Base-by-base conservation (phyloP, 352 stramenopile genomes). In the Phytophthora sojae region DNA sequence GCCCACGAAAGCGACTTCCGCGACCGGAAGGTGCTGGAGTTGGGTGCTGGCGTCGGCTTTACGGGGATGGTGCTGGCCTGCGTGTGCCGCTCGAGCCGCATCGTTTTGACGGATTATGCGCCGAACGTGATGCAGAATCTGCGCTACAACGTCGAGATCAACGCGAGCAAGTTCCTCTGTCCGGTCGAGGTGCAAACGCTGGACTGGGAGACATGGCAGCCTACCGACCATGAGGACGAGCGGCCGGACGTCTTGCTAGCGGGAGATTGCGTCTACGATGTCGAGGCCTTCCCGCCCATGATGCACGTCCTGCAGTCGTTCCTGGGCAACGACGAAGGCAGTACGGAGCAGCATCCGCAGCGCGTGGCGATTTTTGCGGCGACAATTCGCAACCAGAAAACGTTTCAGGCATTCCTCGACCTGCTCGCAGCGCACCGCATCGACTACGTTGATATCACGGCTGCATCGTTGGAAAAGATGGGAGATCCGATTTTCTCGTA, bases 41-140 rank as follows among this genome's bases (percentile, higher is more conserved):
- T 96, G 11, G 88, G 88, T 5, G 85, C 86, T 9, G 88, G 88
- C 5, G 88, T 93, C 0, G 88, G 88, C 5, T 90, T 96, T 60
- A 89, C 85, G 1, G 85, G 86, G 0, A 73, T 96, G 29, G 79
- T 81, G 6, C 52, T 94, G 19, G 85, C 85, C 2, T 83, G 75
- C 12, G 67, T 74, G n/a, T 69, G 81, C 21, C 57, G 42, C 7
- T 67, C 81, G 1, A 76, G 69, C 25, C 68, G 70, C 7, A 57
- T 96, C 5, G 56, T 94, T 9, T 69, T 96, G 35, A 94, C 79
- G 21, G 88, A 96, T 58, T 94, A 96, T 71, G 84, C 86, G 19
- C 83, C 85, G 2, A 86, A 76, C n/a, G 88, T 96, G n/a, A 85
- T 94, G 79, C 82, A 92, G 57, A 96, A 96, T 57, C 44, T 94